Evolutionary conservation across 371 early-diverging fungal genomes (phyloP), one percentile per base, ranked within the genome.

Genomic region (Mortierella sp.): DNA sequence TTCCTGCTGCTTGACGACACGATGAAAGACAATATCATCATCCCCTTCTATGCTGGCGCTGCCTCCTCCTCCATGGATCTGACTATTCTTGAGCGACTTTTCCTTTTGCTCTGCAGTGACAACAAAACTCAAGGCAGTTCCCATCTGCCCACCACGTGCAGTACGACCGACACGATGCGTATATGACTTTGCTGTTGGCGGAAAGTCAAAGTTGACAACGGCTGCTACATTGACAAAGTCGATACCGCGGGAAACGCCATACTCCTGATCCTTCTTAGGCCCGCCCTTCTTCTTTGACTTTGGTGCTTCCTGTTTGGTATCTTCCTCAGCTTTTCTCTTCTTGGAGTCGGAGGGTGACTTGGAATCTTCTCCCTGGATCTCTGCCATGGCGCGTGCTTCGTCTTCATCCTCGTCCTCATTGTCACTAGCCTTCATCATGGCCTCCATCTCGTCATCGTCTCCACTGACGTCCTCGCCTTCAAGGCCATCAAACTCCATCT

Each of bases 131-230:
- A 97, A 81, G 43, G 94, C 90, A 87, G 93, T 95, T 25, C 98
- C 98, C 54, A 87, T 88, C 59, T 90, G 87, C 5, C 95, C 95
- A 22, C 96, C 98, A 24, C 98, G 90, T 2, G 96, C 99, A 1
- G 99, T 98, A 57, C 99, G 89, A 7, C 99, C 99, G 17, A 98
- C 90, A 31, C 99, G 93, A 83, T 99, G 99, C 60, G 91, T 91
- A 78, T 98, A 99, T 17, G 96, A 84, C 60, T 93, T 88, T n/a
- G 93, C 88, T 0, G 96, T 90, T 2, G 63, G 79, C 24, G 99
- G 99, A 67, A 99, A 91, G 78, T 99, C 99, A 86, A 98, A 98
- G 82, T 99, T 99, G 83, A 99, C 91, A 31, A 99, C 99, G 0
- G 95, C 91, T 1, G 91, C 89, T 0, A 97, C 96, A 59, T 93